These are phyloP conservation scores for Amauroascus niger DNA, from an alignment of 2,329 filamentous ascomycete genomes.

Conservation along the genomic window DNA sequence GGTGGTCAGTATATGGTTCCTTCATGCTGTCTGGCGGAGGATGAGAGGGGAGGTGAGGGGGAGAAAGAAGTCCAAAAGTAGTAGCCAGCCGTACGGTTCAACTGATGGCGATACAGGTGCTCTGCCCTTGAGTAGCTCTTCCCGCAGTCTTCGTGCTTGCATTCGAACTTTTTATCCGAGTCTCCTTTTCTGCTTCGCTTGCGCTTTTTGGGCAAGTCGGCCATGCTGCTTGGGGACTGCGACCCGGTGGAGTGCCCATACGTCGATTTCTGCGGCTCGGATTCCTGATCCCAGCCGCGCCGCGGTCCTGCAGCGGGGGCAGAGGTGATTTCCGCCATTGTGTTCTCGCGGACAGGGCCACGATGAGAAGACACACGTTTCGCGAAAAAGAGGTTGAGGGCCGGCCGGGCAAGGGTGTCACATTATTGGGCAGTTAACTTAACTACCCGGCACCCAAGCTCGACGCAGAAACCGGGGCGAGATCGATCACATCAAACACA, in stretches of 20 bases:
- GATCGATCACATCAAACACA: not conserved
- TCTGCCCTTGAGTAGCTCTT: constrained; percentile 96
- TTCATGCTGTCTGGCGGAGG: not conserved
- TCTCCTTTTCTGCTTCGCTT: constrained; percentile 39
- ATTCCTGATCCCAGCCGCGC: constrained; percentile 2
- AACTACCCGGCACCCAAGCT: not conserved
- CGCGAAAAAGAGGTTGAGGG: not conserved
- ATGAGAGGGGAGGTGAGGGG: too few species aligned
- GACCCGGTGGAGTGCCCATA: not conserved
- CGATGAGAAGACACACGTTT: not conserved
- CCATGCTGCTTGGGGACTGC: constrained; percentile 1
- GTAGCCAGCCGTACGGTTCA: constrained; percentile 61
- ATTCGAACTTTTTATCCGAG: constrained; percentile 56
- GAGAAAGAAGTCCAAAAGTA: not conserved
- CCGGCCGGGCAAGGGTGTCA: not conserved
- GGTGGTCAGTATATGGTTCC: not conserved
- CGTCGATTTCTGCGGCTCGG: not conserved
- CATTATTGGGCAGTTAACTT: constrained; percentile 11
- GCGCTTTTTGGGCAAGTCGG: constrained; percentile 32
- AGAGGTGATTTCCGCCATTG: constrained; percentile 2
- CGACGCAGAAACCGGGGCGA: not conserved
- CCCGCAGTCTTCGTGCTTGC: constrained; percentile 74
- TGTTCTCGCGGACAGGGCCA: not conserved
- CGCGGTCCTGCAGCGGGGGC: not conserved
- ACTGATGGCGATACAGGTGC: constrained; percentile 89